Evolutionary conservation across 1,284 basidiomycete genomes (phyloP).

Genomic region (Naganishia liquefaciens): DNA sequence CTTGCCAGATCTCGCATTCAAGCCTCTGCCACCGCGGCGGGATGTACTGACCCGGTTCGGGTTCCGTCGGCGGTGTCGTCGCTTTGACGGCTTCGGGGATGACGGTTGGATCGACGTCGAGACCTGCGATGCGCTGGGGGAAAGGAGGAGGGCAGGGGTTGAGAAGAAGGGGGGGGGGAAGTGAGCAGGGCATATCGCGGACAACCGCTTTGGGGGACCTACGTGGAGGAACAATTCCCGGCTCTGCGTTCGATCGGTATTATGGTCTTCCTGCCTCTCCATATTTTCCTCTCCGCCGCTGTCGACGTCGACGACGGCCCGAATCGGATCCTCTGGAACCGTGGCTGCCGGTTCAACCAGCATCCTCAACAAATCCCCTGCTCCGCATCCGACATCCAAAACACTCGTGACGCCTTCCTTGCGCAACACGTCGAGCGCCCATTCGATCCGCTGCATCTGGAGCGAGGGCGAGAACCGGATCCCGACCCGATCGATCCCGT

Average conservation of each 20-base stretch:
- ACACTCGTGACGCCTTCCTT: conserved; percentile 48
- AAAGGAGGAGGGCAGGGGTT: background rate
- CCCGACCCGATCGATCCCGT: conserved; percentile 46
- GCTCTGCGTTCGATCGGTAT: conserved; percentile 12
- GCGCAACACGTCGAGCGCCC: conserved; percentile 50
- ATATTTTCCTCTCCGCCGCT: conserved; percentile 33
- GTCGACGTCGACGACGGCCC: conserved; percentile 31
- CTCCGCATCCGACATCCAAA: conserved; percentile 53
- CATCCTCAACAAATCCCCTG: conserved; percentile 46
- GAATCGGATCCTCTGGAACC: conserved; percentile 46
- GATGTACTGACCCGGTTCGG: conserved; percentile 14
- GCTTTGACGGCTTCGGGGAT: conserved; percentile 45
- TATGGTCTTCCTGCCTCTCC: conserved; percentile 22
- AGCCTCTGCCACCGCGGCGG: conserved; percentile 70
- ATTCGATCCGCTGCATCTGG: conserved; percentile 46
- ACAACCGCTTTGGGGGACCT: no score
- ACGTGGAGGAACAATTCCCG: conserved; percentile 48
- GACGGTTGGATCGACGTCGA: conserved; percentile 48
- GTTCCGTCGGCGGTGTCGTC: conserved; percentile 36
- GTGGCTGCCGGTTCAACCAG: conserved; percentile 48
- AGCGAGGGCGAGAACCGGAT: conserved; percentile 45
- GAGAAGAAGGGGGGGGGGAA: background rate
- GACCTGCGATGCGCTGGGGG: conserved; percentile 49
- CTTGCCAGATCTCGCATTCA: conserved; percentile 74
- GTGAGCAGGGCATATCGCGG: no score